phyloP scores from a whole-genome alignment of 1,284 basidiomycete species.

The Entoloma clypeatum region DNA sequence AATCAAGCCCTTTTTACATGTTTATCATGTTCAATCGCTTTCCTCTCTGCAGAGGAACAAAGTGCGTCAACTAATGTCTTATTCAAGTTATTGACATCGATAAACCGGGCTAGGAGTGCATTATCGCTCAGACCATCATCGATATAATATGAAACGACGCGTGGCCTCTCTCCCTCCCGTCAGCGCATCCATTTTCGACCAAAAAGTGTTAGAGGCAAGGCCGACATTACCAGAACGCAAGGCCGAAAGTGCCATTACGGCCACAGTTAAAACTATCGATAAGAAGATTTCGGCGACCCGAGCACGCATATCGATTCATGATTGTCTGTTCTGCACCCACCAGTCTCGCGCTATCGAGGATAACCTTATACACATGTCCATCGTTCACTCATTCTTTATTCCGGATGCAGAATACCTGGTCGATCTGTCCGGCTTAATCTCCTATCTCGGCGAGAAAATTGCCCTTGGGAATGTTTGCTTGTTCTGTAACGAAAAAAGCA shows the following conservation, averaged over 20 bases:
- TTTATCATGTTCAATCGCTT: constrained; percentile 90
- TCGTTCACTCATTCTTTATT: constrained; percentile 90
- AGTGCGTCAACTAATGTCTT: constrained; percentile 42
- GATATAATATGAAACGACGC: constrained; percentile 98
- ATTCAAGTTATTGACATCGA: not conserved
- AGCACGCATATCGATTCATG: constrained; percentile 54
- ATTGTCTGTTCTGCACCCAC: constrained; percentile 86
- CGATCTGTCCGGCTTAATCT: constrained; percentile 79
- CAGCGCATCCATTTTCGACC: constrained; percentile 75
- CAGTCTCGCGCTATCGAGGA: constrained; percentile 53
- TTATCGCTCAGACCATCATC: constrained; percentile 92
- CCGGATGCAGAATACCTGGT: constrained; percentile 91
- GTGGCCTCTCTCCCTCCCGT: constrained; percentile 91
- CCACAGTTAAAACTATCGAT: constrained; percentile 66
- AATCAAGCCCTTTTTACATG: constrained; percentile 71
- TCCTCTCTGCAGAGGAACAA: constrained; percentile 82
- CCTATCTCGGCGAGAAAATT: constrained; percentile 92
- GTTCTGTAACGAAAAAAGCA: constrained; percentile 79
- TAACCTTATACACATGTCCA: constrained; percentile 87
- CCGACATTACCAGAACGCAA: no score
- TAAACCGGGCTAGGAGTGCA: constrained; percentile 59
- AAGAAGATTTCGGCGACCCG: constrained; percentile 76
- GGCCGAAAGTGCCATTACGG: constrained; percentile 68
- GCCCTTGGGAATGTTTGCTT: constrained; percentile 92
- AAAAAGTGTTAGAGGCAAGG: constrained; percentile 91